Evolutionary conservation across 495 filamentous ascomycete species (phyloP), one percentile per base, ranked within the genome.

Genomic region (Hypoxylon perforatum): DNA sequence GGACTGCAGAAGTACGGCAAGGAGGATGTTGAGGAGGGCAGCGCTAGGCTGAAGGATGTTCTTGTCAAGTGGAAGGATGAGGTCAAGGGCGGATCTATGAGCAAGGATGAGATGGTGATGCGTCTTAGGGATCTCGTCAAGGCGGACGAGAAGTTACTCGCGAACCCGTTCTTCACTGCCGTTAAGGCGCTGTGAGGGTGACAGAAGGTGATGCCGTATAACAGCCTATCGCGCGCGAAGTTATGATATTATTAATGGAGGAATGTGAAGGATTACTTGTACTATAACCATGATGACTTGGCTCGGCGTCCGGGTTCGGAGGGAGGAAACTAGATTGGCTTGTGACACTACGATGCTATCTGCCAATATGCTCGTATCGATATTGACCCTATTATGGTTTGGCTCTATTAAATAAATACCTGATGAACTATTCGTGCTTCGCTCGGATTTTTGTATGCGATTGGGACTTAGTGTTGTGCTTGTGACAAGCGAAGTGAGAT

Each of bases 21-120:
- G 68, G 85, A 93, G 70, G 92, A 99, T 68, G 90, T 97, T 5
- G 92, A 97, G 72, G 89, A 95, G 72, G 95, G 95, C n/a, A 97
- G 88, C 67, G 84, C 84, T 4, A 76, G 96, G 72, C 83, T 99
- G 41, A 97, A 98, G 77, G 90, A 88, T 10, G 85, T 97, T 77
- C 76, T 98, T 38, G 76, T 91, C 22, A 86, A 88, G 76, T 99
- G 95, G 95, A 98, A 97, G 80, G 82, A 86, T 52, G 89, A 92
- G 73, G 90, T 93, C 25, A 87, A 91, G 65, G 82, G 72, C 0
- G 81, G 85, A 44, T 80, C 78, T 21, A 77, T 97, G 80, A 89
- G 84, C 35, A 87, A 85, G 62, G 87, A 92, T 61, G 88, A 96
- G 76, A 94, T 93, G 85, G 87, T 93, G 35, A 82, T 78, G 47